Evolutionary conservation across 306 rosid species (phyloP).

Genomic region (Castanea sativa): DNA sequence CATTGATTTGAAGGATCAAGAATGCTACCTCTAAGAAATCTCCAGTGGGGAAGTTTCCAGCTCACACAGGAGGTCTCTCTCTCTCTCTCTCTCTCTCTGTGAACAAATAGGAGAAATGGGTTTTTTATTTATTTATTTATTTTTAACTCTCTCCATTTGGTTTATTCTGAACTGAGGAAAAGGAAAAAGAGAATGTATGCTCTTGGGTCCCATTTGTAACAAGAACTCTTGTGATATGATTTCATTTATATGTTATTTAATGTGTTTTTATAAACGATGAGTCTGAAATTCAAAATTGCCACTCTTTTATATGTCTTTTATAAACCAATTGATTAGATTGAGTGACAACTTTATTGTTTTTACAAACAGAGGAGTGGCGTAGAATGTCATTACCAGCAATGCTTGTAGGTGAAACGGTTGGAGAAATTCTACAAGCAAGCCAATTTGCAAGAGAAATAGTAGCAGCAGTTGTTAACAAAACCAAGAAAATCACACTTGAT

Average conservation of each 20-base stretch:
- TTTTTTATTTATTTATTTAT: neutral
- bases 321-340: neutral
- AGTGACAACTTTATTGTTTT: neutral
- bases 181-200: neutral
- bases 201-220: neutral
- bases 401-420: conserved; percentile 86
- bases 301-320: neutral
- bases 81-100: neutral
- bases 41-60: conserved; percentile 76
- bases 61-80: conserved; percentile 51
- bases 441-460: conserved; percentile 78
- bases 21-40: conserved; percentile 55
- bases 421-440: conserved; percentile 86
- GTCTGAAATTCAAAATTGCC: neutral
- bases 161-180: neutral
- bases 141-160: neutral
- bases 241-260: neutral
- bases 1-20: conserved; percentile 45
- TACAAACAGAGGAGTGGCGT: conserved; percentile 66
- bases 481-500: conserved; percentile 36
- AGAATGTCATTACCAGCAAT: conserved; percentile 92
- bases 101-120: neutral
- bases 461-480: conserved; percentile 36
- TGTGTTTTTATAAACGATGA: neutral
- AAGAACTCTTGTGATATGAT: neutral